These are phyloP conservation scores for Cladosporium oxysporum DNA, from an alignment of 2,329 filamentous ascomycete species.

Conservation along the genomic window DNA sequence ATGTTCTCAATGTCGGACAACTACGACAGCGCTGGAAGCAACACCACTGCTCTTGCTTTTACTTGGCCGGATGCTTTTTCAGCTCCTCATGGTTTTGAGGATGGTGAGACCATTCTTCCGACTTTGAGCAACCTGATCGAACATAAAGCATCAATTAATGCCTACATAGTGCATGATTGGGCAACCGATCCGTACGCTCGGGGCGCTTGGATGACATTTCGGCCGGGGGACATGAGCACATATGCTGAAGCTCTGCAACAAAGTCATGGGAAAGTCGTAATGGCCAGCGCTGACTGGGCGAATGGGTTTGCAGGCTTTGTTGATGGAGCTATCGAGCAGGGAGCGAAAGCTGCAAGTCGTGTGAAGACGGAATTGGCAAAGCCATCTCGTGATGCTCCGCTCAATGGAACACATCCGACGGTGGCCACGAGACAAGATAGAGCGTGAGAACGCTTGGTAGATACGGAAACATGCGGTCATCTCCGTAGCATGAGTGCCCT, in stretches of 20 bases:
- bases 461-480: neutral
- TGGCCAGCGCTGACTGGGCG: slow-evolving; percentile 41
- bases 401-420: too few relatives aligned
- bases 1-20: too few relatives aligned
- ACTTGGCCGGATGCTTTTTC: neutral
- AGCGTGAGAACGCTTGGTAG: neutral
- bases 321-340: slow-evolving; percentile 39
- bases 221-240: slow-evolving; percentile 20
- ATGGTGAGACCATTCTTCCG: neutral
- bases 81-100: neutral
- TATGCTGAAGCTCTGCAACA: slow-evolving; percentile 34
- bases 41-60: neutral
- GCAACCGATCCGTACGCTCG: slow-evolving; percentile 35
- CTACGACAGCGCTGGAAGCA: too few relatives aligned
- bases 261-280: slow-evolving; percentile 32
- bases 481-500: neutral
- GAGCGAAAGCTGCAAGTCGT: slow-evolving; percentile 23
- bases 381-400: too few relatives aligned
- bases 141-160: slow-evolving; percentile 8
- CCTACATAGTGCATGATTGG: slow-evolving; percentile 33
- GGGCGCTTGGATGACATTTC: slow-evolving; percentile 32
- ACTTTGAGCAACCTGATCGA: slow-evolving; percentile 10
- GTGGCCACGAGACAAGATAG: neutral
- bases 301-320: slow-evolving; percentile 39
- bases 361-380: neutral